phyloP scores from a whole-genome alignment of 2,329 filamentous ascomycete genomes.

The Xylaria sp. region DNA sequence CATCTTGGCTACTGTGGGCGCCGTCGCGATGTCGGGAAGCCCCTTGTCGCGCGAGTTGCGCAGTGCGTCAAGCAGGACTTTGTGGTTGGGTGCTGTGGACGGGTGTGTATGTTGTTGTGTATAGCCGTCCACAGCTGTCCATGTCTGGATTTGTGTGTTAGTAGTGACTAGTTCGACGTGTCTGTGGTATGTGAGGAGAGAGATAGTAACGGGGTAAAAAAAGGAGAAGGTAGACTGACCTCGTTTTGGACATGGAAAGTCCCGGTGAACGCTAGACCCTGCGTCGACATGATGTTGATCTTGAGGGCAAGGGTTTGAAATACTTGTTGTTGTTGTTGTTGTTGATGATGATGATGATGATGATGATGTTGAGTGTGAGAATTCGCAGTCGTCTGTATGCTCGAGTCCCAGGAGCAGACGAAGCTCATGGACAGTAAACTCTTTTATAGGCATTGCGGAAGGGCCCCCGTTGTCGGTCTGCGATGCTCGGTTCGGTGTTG shows the following conservation, averaged over 20 bases:
- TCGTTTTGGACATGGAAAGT: slow-evolving; percentile 30
- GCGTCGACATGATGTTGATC: slow-evolving; percentile 33
- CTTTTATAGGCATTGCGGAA: slow-evolving; percentile 37
- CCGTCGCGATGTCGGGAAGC: slow-evolving; percentile 34
- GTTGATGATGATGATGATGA: too few species aligned
- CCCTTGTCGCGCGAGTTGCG: slow-evolving; percentile 37
- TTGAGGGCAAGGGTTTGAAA: neutral
- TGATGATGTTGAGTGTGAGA: slow-evolving; percentile 6
- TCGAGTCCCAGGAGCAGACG: slow-evolving; percentile 30
- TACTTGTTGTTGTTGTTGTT: neutral
- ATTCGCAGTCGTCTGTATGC: slow-evolving; percentile 30
- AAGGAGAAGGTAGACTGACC: slow-evolving; percentile 7
- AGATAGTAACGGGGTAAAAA: neutral
- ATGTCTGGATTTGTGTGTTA: slow-evolving; percentile 30
- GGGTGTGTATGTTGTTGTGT: slow-evolving; percentile 30
- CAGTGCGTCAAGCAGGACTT: slow-evolving; percentile 30
- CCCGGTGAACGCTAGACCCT: slow-evolving; percentile 28
- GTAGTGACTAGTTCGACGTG: neutral
- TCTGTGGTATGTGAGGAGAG: neutral
- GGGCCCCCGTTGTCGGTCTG: neutral
- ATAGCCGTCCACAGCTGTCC: slow-evolving; percentile 35
- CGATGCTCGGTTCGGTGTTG: neutral
- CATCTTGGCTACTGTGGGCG: slow-evolving; percentile 33
- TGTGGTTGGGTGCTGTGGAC: slow-evolving; percentile 25
- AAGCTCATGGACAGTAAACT: slow-evolving; percentile 34